Percentiles rank a stretch among this genome's conserved stretches.
These are phyloP conservation scores for Anisodus acutangulus DNA, from an alignment of 257 asterid genomes.

Conservation along the genomic window DNA sequence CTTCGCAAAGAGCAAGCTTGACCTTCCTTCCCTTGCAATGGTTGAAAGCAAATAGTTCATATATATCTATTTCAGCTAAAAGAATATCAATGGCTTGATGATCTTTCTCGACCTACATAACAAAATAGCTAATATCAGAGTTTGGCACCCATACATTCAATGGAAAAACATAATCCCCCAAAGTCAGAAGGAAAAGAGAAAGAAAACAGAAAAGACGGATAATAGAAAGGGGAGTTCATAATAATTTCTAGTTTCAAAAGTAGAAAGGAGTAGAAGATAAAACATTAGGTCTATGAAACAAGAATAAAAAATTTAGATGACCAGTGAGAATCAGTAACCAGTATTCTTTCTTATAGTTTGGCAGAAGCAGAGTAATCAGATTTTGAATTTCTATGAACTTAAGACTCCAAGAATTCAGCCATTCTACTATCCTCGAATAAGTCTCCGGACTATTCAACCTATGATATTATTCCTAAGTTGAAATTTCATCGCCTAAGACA, in stretches of 20 bases:
- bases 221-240: constrained; percentile 12
- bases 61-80: constrained; percentile 97
- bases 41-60: constrained; percentile 93
- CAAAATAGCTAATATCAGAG: constrained; percentile 28
- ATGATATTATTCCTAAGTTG: neutral
- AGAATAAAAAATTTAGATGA: neutral
- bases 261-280: neutral
- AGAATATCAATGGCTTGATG: constrained; percentile 92
- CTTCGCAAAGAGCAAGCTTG: constrained; percentile 97
- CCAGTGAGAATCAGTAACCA: neutral
- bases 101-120: constrained; percentile 63
- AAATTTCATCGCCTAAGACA: constrained; percentile 6
- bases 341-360: neutral
- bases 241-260: neutral
- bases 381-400: neutral
- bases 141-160: constrained; percentile 5
- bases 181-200: constrained; percentile 1
- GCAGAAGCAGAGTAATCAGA: neutral
- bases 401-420: neutral
- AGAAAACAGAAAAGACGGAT: neutral
- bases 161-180: neutral
- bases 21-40: constrained; percentile 96
- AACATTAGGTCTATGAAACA: neutral
- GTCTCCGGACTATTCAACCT: neutral
- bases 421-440: constrained; percentile 7